A percentile compares a stretch with the other conserved stretches of the same genome.
phyloP scores from a whole-genome alignment of 148 eudicot genomes.

The Euryodendron excelsum region DNA sequence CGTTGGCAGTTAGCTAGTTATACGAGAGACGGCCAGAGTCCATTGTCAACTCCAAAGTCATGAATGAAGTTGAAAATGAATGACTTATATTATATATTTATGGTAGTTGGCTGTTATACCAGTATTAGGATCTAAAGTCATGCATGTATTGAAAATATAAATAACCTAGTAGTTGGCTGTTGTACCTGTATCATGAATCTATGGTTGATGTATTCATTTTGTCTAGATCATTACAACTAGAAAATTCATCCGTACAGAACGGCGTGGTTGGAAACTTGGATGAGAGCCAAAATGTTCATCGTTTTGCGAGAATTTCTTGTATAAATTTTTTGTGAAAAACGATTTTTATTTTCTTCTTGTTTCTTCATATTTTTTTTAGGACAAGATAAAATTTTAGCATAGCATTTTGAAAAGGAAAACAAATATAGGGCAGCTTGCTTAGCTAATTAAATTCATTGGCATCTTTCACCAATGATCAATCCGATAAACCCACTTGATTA shows the following conservation, averaged over 20 bases:
- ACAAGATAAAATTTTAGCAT: too few species aligned
- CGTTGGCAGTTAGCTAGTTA: not conserved
- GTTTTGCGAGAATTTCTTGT: too few species aligned
- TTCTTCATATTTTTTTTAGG: not conserved
- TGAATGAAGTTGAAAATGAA: conserved; percentile 7
- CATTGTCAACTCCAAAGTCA: not conserved
- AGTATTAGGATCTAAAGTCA: conserved; percentile 9
- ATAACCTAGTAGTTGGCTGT: not conserved
- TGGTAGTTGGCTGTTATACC: conserved; percentile 16
- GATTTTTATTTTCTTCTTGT: conserved; percentile 1
- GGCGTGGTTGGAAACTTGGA: too few species aligned
- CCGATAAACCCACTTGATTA: too few species aligned
- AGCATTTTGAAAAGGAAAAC: too few species aligned
- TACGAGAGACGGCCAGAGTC: not conserved
- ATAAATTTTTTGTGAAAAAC: not conserved
- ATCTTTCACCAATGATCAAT: too few species aligned
- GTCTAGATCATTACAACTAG: too few species aligned
- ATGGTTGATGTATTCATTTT: too few species aligned
- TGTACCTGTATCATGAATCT: not conserved
- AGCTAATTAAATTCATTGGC: too few species aligned
- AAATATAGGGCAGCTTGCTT: too few species aligned
- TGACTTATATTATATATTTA: not conserved
- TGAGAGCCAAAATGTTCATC: too few species aligned
- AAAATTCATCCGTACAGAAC: too few species aligned
- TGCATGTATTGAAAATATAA: not conserved